phyloP scores from a whole-genome alignment of 345 rosid species.

The Salix udensis region DNA sequence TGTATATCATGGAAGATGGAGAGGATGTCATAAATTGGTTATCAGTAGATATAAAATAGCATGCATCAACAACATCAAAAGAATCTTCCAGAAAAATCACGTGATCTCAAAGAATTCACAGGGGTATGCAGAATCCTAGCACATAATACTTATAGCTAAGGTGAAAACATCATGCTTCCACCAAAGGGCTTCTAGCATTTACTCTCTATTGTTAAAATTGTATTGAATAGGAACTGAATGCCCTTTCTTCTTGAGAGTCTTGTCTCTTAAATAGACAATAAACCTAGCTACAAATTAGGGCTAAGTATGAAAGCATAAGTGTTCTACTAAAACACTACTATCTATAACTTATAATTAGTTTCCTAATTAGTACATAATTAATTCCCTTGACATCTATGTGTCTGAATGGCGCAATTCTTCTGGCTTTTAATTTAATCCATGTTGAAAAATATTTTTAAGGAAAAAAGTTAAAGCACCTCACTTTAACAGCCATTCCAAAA shows the following conservation, averaged over 20 bases:
- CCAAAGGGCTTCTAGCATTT: background rate
- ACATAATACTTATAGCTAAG: background rate
- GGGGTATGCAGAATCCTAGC: background rate
- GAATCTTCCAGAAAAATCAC: background rate
- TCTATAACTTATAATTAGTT: too few species aligned
- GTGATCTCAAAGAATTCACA: background rate
- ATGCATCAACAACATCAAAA: background rate
- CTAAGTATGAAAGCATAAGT: too few species aligned
- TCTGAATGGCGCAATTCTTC: background rate
- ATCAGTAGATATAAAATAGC: background rate
- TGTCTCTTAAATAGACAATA: too few species aligned
- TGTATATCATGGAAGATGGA: background rate
- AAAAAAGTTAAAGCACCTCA: background rate
- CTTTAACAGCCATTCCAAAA: background rate
- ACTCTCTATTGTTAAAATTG: background rate
- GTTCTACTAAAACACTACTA: too few species aligned
- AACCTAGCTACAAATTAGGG: too few species aligned
- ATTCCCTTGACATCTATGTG: background rate
- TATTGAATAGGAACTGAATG: too few species aligned
- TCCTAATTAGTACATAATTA: too few species aligned
- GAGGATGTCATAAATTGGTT: background rate
- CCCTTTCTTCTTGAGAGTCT: too few species aligned
- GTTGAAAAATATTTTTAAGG: background rate
- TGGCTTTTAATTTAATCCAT: background rate
- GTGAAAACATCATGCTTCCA: background rate